Evolutionary conservation across 1,139 yeast species (phyloP).

Genomic region (Hyphopichia khmerensis): DNA sequence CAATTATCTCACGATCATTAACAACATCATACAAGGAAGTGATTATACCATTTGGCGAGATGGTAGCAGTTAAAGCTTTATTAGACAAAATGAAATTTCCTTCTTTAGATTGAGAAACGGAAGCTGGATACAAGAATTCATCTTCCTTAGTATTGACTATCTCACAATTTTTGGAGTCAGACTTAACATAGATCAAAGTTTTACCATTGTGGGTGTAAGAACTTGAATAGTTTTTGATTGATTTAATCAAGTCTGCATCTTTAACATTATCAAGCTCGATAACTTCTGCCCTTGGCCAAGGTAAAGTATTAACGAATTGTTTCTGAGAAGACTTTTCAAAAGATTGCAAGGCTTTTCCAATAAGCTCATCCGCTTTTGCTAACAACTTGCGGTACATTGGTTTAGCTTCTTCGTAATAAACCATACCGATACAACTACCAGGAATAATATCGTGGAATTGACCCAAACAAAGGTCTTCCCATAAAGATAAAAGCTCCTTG

Average conservation of each 20-base stretch:
- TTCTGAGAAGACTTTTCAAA: not conserved
- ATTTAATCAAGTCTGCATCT: conserved; percentile 7
- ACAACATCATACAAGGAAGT: conserved; percentile 63
- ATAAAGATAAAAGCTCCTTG: conserved; percentile 60
- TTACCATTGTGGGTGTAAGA: not conserved
- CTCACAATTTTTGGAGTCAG: conserved; percentile 11
- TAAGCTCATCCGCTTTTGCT: conserved; percentile 51
- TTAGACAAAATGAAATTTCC: conserved; percentile 55
- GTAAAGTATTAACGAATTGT: conserved; percentile 53
- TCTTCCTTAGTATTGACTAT: conserved; percentile 14
- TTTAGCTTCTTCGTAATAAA: conserved; percentile 87
- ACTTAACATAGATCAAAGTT: conserved; percentile 10
- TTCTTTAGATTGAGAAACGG: conserved; percentile 37
- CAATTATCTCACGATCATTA: conserved; percentile 66
- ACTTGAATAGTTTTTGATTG: not conserved
- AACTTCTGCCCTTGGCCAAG: conserved; percentile 66
- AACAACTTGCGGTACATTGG: conserved; percentile 68
- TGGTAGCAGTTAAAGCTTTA: conserved; percentile 55
- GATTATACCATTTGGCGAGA: conserved; percentile 63
- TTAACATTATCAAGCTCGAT: conserved; percentile 26
- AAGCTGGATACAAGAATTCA: conserved; percentile 45
- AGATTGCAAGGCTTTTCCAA: conserved; percentile 46
- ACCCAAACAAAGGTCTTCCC: conserved; percentile 88
- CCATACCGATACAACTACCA: conserved; percentile 94
- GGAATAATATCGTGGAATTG: conserved; percentile 98